These are phyloP conservation scores for Aureobasidium sp. DNA, from an alignment of 2,329 filamentous ascomycete species.

Conservation along the genomic window DNA sequence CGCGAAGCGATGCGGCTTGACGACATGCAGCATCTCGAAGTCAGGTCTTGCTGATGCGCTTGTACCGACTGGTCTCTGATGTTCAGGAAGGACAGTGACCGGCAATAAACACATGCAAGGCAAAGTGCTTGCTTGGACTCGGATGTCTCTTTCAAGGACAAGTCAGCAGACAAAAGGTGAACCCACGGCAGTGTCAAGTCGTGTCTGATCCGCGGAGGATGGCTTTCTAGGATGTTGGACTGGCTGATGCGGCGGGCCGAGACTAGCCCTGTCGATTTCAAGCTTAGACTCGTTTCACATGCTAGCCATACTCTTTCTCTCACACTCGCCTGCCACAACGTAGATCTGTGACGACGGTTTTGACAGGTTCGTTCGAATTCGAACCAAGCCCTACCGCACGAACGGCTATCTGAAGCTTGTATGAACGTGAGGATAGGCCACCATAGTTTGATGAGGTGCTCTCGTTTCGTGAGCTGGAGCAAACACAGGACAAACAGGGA, in stretches of 20 bases:
- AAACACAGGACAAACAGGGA: slow-evolving; percentile 9
- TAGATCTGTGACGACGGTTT: slow-evolving; percentile 6
- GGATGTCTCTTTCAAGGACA: too few relatives aligned
- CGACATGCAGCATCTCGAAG: not conserved
- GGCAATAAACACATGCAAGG: too few relatives aligned
- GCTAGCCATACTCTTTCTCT: not conserved
- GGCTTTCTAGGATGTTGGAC: not conserved
- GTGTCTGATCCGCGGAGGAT: too few relatives aligned
- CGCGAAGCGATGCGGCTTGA: slow-evolving; percentile 4
- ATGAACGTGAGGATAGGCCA: slow-evolving; percentile 1
- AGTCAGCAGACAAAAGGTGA: too few relatives aligned
- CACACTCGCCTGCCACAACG: not conserved
- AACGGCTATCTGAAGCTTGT: not conserved
- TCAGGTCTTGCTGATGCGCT: not conserved
- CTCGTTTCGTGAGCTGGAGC: not conserved
- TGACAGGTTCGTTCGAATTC: slow-evolving; percentile 1
- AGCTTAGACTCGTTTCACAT: slow-evolving; percentile 5
- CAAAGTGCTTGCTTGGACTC: too few relatives aligned
- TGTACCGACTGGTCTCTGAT: too few relatives aligned
- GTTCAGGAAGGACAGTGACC: too few relatives aligned
- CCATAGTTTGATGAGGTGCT: slow-evolving; percentile 3
- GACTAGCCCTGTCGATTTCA: not conserved
- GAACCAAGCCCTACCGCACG: not conserved
- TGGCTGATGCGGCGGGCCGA: slow-evolving; percentile 1
- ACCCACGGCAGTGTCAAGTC: too few relatives aligned